Evolutionary conservation across 768 basidiomycete species (phyloP).

Genomic region (Panellus pusillus): DNA sequence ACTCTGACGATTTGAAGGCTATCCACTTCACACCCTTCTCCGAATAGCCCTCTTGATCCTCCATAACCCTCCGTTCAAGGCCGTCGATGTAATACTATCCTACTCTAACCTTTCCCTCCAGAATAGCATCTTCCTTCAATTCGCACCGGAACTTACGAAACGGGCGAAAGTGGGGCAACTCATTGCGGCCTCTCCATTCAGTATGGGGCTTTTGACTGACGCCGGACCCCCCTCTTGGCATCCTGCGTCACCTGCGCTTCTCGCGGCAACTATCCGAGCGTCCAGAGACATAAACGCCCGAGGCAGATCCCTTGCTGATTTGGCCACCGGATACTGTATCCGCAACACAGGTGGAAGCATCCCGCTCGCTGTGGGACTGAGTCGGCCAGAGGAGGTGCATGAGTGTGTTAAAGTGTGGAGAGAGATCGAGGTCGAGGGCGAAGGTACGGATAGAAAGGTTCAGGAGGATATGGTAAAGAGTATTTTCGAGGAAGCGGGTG

Average conservation of each 20-base stretch:
- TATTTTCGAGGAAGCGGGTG: conserved; percentile 50
- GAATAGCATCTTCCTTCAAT: conserved; percentile 59
- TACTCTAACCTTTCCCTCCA: conserved; percentile 83
- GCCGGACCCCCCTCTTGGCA: conserved; percentile 66
- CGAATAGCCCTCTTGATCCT: conserved; percentile 76
- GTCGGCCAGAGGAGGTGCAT: conserved; percentile 72
- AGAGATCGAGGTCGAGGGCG: conserved; percentile 44
- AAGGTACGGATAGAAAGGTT: conserved; percentile 35
- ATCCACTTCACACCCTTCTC: conserved; percentile 79
- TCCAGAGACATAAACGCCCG: conserved; percentile 32
- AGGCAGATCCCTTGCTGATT: conserved; percentile 52
- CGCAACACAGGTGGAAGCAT: conserved; percentile 44
- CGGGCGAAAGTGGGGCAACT: conserved; percentile 71
- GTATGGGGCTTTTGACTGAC: conserved; percentile 75
- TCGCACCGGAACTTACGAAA: conserved; percentile 52
- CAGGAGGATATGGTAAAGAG: conserved; percentile 45
- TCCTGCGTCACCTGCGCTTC: conserved; percentile 60
- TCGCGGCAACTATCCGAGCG: conserved; percentile 42
- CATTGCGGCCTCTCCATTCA: conserved; percentile 77
- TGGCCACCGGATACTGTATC: conserved; percentile 77
- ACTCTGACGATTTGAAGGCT: conserved; percentile 46
- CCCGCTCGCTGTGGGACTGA: conserved; percentile 74
- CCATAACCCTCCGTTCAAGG: conserved; percentile 63
- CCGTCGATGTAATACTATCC: conserved; percentile 76
- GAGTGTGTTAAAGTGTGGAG: conserved; percentile 70